Evolutionary conservation across 805 yeast species (phyloP), one percentile per base, ranked within the genome.

Genomic region (Candida montana): DNA sequence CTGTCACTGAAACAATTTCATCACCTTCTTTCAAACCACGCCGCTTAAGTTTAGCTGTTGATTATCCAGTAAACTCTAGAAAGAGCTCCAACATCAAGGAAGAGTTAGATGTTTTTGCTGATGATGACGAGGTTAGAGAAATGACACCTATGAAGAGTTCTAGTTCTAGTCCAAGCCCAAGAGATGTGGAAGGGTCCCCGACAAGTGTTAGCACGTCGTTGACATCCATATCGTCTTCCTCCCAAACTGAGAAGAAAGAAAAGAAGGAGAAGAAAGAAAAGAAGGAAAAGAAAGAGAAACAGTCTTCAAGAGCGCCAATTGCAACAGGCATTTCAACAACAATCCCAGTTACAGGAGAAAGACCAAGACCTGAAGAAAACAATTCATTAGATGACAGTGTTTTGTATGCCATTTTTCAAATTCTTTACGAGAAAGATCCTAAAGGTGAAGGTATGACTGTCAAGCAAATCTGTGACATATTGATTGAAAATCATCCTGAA

Each of bases 371-470:
- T 3, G 72, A 70, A n/a, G 79, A 79, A 48, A 79, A 79, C 50
- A 63, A 65, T 16, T 68, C 85, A 19, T 68, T 83, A 42, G 93
- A 84, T 51, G 89, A 81, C 61, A 83, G 80, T 49, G 93, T 85
- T 15, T 65, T 85, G 41, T 78, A 69, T 60, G 89, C 90, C 6
- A 85, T 85, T 41, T 83, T 85, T 55, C 72, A 77, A 43, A 83
- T 84, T 37, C 62, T 85, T 44, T 82, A 67, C 61, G 90, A 82
- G 46, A 68, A 73, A 47, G 95, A 85, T 57, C 64, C 81, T 1
- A 74, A 72, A 39, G 81, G 84, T 38, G 70, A 72, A 45, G 95
- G 95, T 49, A 83, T 85, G 89, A 85, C 95, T n/a, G 95, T 85
- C 26, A 85, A 85, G 57, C 95, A 85, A 58, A 75, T 85, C 45